Evolutionary conservation across 176 grass and related monocot species (phyloP).

Genomic region (Neostapfia colusana): DNA sequence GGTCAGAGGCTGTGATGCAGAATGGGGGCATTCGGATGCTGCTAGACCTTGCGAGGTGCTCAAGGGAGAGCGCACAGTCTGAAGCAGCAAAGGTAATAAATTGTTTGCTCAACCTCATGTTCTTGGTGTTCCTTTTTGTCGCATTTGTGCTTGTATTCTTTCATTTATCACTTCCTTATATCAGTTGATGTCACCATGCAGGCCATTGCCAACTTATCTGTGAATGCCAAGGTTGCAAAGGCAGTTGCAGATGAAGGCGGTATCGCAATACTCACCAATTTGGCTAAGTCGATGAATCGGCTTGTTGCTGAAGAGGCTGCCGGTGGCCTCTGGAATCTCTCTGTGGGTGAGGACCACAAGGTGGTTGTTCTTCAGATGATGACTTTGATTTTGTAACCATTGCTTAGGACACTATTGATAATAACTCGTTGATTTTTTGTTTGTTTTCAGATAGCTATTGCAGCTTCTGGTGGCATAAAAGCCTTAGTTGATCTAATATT

Average conservation of each 20-base stretch:
- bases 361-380: slow-evolving; percentile 51
- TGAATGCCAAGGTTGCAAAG: slow-evolving; percentile 93
- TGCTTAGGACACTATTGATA: slow-evolving; percentile 12
- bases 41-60: slow-evolving; percentile 80
- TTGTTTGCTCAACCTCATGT: slow-evolving; percentile 23
- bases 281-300: slow-evolving; percentile 85
- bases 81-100: slow-evolving; percentile 90
- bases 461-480: slow-evolving; percentile 79
- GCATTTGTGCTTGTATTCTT: slow-evolving; percentile 16
- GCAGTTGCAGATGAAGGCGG: slow-evolving; percentile 93
- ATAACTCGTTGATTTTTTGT: slow-evolving; percentile 32
- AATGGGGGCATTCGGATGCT: slow-evolving; percentile 86
- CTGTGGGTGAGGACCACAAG: slow-evolving; percentile 97
- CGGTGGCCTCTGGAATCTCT: slow-evolving; percentile 99
- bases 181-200: slow-evolving; percentile 39
- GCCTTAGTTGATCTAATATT: slow-evolving; percentile 96
- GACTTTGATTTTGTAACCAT: slow-evolving; percentile 22
- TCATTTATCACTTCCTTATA: slow-evolving; percentile 24
- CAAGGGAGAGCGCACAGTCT: slow-evolving; percentile 83
- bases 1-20: slow-evolving; percentile 84
- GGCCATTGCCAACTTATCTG: slow-evolving; percentile 98
- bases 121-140: not conserved
- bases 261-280: slow-evolving; percentile 74
- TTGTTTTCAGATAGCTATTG: slow-evolving; percentile 71
- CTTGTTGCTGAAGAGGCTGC: slow-evolving; percentile 98